Evolutionary conservation across 2,329 filamentous ascomycete species (phyloP).

Genomic region (Seiridium cupressi): DNA sequence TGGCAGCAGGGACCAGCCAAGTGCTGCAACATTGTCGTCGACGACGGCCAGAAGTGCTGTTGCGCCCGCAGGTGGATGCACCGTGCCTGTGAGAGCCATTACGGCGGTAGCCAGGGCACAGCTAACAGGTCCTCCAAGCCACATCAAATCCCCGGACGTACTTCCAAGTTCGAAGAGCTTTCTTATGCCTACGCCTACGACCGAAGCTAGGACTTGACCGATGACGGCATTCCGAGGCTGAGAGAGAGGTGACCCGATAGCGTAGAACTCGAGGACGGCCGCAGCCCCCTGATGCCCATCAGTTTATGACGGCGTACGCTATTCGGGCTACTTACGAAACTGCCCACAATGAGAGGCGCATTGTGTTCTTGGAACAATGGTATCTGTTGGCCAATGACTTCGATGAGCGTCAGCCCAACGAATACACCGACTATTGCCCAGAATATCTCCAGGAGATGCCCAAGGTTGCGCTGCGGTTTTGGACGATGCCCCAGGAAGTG

Average conservation of each 20-base stretch:
- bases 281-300: constrained; percentile 59
- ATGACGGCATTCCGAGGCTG: constrained; percentile 70
- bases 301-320: not conserved
- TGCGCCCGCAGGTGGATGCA: constrained; percentile 73
- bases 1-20: constrained; percentile 70
- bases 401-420: constrained; percentile 57
- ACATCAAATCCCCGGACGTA: constrained; percentile 51
- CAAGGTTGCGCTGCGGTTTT: constrained; percentile 35
- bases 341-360: constrained; percentile 63
- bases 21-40: constrained; percentile 45
- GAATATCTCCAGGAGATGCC: constrained; percentile 56
- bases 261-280: constrained; percentile 72
- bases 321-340: constrained; percentile 55
- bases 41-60: constrained; percentile 69
- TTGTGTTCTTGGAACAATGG: constrained; percentile 50
- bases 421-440: constrained; percentile 69
- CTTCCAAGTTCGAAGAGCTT: constrained; percentile 61
- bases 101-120: constrained; percentile 61
- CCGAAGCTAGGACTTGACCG: constrained; percentile 63
- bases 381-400: constrained; percentile 53
- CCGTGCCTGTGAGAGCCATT: constrained; percentile 70
- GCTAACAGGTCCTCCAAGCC: constrained; percentile 63
- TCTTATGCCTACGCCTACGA: constrained; percentile 59
- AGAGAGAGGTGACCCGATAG: constrained; percentile 68
- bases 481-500: constrained; percentile 66